Evolutionary conservation across 768 basidiomycete species (phyloP), one percentile per base, ranked within the genome.

Genomic region (Tricholomella constricta): DNA sequence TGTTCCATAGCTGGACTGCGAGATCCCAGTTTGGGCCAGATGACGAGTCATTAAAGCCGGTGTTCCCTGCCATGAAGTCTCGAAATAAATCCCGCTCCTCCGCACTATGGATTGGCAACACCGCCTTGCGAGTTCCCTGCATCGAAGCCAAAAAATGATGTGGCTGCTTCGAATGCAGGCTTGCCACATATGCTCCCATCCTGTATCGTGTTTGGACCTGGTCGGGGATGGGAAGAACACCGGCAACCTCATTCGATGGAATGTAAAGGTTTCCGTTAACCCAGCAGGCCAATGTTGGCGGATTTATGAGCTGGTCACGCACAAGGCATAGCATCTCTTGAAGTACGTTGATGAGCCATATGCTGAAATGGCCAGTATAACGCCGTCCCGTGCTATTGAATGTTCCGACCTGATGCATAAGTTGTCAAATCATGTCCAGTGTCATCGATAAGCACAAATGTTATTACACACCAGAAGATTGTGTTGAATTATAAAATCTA

Each of bases 401-500:
- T 6, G 56, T 65, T 6, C 65, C 63, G 11, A 63, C 64, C 48
- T 65, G 19, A 7, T 29, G 29, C 11, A 11, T 11, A 29, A 29
- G 11, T 11, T 29, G 29, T 29, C 29, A 29, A 11, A 6, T 29
- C 29, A 6, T 29, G 29, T 6, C 6, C 29, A 29, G 29, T n/a
- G n/a, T n/a, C n/a, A n/a, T n/a, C 29, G 6, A 11, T 11, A 29
- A 29, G 29, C 11, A 29, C 6, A 6, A 29, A 6, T 29, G 29
- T 29, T 29, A 29, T 29, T 1, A 53, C 42, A 27, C 22, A 44
- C 25, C 12, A 44, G 14, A 12, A 44, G 10, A 27, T 74, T 72
- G 29, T 70, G 70, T 0, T 45, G 49, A 7, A 68, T 15, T 3
- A 60, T 47, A 49, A 64, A 69, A 35, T 67, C 68, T 6, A 47